A percentile compares a stretch with the other conserved stretches of the same genome.
Conservation (phyloP, 805 yeast species). For the Wickerhamomyces pijperi region DNA sequence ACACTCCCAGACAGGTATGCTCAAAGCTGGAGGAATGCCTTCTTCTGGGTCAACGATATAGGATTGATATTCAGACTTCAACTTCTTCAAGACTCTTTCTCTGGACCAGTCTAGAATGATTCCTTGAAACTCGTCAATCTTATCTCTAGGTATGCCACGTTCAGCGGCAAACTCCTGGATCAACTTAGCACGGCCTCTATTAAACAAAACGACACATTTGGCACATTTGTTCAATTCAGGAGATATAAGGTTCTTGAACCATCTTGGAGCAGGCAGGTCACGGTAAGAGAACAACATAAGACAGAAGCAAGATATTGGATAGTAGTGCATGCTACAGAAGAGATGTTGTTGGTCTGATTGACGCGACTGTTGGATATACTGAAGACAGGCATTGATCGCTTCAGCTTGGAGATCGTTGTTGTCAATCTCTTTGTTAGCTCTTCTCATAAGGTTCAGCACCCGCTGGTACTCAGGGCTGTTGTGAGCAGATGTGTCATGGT, state of each 20-base stretch:
- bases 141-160: conserved; percentile 27
- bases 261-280: conserved; percentile 31
- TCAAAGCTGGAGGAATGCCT: conserved; percentile 7
- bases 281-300: conserved; percentile 53
- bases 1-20: conserved; percentile 32
- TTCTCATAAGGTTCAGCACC: not conserved
- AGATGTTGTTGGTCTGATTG: conserved; percentile 29
- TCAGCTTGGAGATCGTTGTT: conserved; percentile 24
- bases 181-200: conserved; percentile 38
- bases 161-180: conserved; percentile 39
- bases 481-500: not conserved
- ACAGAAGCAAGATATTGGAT: conserved; percentile 39
- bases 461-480: not conserved
- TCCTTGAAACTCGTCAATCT: conserved; percentile 13
- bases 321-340: conserved; percentile 43
- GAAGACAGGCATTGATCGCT: conserved; percentile 29
- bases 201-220: conserved; percentile 42
- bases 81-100: conserved; percentile 8
- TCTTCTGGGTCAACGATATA: conserved; percentile 1
- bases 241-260: conserved; percentile 29
- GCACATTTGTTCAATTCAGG: conserved; percentile 36
- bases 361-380: conserved; percentile 17
- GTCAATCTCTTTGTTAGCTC: conserved; percentile 1
- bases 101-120: conserved; percentile 19
- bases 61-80: not conserved